These are phyloP conservation scores for Eremothecium cymbalariae DNA, from an alignment of 1,139 yeast genomes.

Conservation along the genomic window DNA sequence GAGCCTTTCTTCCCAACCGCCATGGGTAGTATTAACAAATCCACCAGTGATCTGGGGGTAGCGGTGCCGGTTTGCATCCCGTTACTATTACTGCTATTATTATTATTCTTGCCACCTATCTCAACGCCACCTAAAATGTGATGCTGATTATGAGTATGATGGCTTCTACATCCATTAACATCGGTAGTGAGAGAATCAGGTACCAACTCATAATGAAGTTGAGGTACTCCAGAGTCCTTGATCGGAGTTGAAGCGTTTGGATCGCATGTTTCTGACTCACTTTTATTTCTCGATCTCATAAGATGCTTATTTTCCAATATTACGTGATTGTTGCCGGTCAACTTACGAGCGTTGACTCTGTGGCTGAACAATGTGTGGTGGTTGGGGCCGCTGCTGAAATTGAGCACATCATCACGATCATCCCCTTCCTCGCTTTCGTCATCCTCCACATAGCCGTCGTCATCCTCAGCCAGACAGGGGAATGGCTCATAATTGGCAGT, in stretches of 20 bases:
- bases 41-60: slow-evolving; percentile 19
- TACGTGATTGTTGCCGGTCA: slow-evolving; percentile 1
- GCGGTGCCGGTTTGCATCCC: too few relatives aligned
- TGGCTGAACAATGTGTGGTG: slow-evolving; percentile 2
- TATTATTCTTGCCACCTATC: too few relatives aligned
- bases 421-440: slow-evolving; percentile 34
- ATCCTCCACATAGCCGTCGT: slow-evolving; percentile 29
- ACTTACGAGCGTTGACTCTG: not conserved
- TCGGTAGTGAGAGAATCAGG: slow-evolving; percentile 1
- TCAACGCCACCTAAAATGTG: too few relatives aligned
- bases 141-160: too few relatives aligned
- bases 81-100: too few relatives aligned
- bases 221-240: not conserved
- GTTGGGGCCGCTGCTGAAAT: not conserved
- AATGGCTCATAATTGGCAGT: not conserved
- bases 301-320: not conserved
- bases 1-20: not conserved
- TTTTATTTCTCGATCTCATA: not conserved
- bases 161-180: not conserved
- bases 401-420: slow-evolving; percentile 11
- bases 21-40: slow-evolving; percentile 12
- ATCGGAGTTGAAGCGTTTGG: not conserved
- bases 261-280: not conserved
- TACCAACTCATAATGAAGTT: slow-evolving; percentile 2
- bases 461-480: slow-evolving; percentile 14